Conservation (phyloP, 345 rosid genomes). For the Erysimum cheiranthoides region DNA sequence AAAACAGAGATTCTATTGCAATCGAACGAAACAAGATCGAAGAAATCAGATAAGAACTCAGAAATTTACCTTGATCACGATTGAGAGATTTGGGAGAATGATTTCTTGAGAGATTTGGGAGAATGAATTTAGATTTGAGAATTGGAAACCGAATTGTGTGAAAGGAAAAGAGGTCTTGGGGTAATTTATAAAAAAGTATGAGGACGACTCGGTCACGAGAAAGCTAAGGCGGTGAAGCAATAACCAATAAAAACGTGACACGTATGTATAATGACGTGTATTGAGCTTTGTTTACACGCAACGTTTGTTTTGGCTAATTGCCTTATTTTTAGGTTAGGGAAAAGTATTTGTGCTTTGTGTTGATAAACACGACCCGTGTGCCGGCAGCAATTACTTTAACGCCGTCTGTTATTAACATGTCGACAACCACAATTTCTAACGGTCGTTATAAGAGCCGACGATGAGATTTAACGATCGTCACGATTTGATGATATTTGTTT, state of each 20-base stretch:
- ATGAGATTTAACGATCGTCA: constrained; percentile 25
- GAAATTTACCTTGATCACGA: constrained; percentile 20
- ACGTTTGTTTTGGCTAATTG: background rate
- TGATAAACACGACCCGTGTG: constrained; percentile 36
- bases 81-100: background rate
- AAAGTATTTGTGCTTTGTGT: constrained; percentile 40
- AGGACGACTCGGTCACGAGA: constrained; percentile 40
- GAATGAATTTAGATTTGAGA: background rate
- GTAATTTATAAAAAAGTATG: constrained; percentile 31
- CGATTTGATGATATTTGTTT: background rate
- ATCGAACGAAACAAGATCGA: background rate
- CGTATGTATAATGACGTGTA: constrained; percentile 23
- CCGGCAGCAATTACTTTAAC: constrained; percentile 9
- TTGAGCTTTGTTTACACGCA: constrained; percentile 35
- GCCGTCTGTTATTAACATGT: constrained; percentile 19
- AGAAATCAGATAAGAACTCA: background rate
- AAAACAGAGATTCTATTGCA: too few relatives aligned
- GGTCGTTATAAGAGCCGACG: constrained; percentile 23
- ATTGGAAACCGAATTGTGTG: constrained; percentile 15
- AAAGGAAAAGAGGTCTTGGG: background rate
- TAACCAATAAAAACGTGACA: background rate
- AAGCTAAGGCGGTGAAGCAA: constrained; percentile 31
- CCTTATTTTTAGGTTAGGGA: constrained; percentile 9
- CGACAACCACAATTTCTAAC: constrained; percentile 29
- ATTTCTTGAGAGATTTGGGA: too few relatives aligned